Base-by-base conservation (phyloP, 495 filamentous ascomycete species). In the Tricharina praecox region DNA sequence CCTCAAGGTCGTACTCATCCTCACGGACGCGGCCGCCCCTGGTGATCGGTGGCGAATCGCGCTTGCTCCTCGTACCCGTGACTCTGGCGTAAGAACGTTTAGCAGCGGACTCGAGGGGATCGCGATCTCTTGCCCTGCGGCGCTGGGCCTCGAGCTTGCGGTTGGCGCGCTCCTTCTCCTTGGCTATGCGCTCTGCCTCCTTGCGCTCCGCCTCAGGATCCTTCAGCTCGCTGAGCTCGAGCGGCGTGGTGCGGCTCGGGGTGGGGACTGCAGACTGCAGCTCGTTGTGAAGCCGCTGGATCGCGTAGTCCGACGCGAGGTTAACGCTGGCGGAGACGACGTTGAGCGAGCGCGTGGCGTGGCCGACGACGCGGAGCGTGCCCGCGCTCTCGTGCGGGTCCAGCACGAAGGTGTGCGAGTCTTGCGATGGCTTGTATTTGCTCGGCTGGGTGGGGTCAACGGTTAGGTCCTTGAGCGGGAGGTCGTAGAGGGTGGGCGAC, bases 381-480 rank as follows among this genome's bases (percentile, higher is more conserved):
- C 63, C 64, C 8, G 74, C 70, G 5, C 68, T 67, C 56, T 76
- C 72, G 38, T 73, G 67, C 1, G 77, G 75, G 24, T 76, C 71
- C 25, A 68, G 70, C 19, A 85, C 70, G 58, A 84, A 85, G 13
- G 77, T 80, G 52, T 81, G 78, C 3, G 78, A 73, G 56, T 84
- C 79, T 28, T 78, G 66, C 43, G 68, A 68, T 2, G 70, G 62
- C 24, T 77, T 67, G 51, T 82, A 82, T 47, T 54, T 51, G 15
- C 75, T 71, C 42, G 77, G 79, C 1, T 37, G 37, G 8, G 30
- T 23, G 13, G 45, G 45, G 45, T 37, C 18, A 9, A 19, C 23
- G n/a, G 76, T 75, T 44, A 85, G 74, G 4, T 72, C 58, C 60
- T 80, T 80, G 15, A 70, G 69, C 43, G 72, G 61, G 35, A 82